Evolutionary conservation across 352 stramenopile species (phyloP), one percentile per base, ranked within the genome.

Genomic region (Pythium brachiatum): DNA sequence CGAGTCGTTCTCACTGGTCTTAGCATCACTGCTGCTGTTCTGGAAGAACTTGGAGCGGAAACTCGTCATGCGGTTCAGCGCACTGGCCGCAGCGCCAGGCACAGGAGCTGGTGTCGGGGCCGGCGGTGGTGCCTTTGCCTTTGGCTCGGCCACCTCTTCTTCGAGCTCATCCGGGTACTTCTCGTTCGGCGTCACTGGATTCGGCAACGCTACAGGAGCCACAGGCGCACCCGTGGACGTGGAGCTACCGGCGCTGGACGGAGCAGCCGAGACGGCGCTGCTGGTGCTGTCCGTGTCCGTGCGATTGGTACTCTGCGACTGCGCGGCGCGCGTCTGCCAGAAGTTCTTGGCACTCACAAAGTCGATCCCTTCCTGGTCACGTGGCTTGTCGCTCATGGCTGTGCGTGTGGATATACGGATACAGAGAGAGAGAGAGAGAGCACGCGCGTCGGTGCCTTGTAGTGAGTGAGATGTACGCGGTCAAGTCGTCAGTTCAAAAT

Each of bases 311-410:
- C n/a, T 56, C 43, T 69, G 81, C 57, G 67, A 68, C 11, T 73
- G 74, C 38, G 70, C 62, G 20, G 73, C 60, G n/a, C 80, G 83
- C 52, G 75, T 83, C 54, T 86, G 77, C 83, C 83, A 92, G 25
- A 92, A 72, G 43, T 53, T 88, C 56, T 87, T 86, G 41, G 85
- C 79, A 60, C 76, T 74, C 44, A 70, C 63, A 48, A 84, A 82
- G 62, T 81, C 73, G 55, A 67, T 72, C 21, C 38, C 32, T 9
- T 29, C 27, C 41, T 44, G 36, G 36, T 13, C 36, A 21, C 21
- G 36, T 4, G 16, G 8, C 15, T 48, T 48, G 41, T 26, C 41
- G 41, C n/a, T 26, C 41, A 48, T 27, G 13, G 36, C 11, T 18
- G 7, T 46, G 9, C 15, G 18, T 25, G 6, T 15, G 38, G 38